These are phyloP conservation scores for Puccinia horiana DNA, from an alignment of 1,284 basidiomycete genomes.

Conservation along the genomic window DNA sequence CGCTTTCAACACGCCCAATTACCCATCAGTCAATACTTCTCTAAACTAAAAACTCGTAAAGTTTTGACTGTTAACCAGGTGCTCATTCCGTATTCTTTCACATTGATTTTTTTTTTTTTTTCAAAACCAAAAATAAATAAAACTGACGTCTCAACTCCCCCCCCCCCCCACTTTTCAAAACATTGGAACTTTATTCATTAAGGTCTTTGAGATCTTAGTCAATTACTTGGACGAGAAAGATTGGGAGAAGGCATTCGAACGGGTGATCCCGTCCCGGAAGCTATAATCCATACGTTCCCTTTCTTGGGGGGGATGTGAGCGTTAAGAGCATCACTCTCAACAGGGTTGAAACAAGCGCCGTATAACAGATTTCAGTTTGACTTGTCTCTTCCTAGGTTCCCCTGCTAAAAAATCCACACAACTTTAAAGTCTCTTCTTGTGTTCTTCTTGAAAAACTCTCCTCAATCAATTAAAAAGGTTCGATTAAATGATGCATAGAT, in stretches of 20 bases:
- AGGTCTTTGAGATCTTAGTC: constrained; percentile 40
- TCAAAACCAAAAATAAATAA: background rate
- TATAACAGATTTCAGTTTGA: too few relatives aligned
- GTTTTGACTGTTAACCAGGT: constrained; percentile 95
- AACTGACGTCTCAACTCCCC: background rate
- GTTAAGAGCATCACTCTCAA: too few relatives aligned
- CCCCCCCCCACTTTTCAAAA: background rate
- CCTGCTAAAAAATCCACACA: too few relatives aligned
- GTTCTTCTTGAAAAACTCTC: too few relatives aligned
- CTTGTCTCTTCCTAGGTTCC: too few relatives aligned
- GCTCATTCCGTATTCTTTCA: constrained; percentile 34
- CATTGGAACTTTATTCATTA: background rate
- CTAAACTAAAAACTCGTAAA: constrained; percentile 81
- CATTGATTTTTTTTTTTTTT: background rate
- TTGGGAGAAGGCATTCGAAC: constrained; percentile 35
- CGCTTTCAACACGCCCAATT: constrained; percentile 82
- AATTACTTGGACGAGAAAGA: constrained; percentile 8
- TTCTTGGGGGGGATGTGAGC: background rate
- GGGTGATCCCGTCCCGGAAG: constrained; percentile 25
- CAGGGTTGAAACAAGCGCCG: too few relatives aligned
- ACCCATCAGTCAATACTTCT: constrained; percentile 84
- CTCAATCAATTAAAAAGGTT: too few relatives aligned
- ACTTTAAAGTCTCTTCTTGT: too few relatives aligned
- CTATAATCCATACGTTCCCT: background rate
- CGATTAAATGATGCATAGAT: too few relatives aligned